Percentiles rank a stretch among this genome's conserved stretches.
Conservation (phyloP, 1,284 basidiomycete species). For the Sanghuangporus baumii region DNA sequence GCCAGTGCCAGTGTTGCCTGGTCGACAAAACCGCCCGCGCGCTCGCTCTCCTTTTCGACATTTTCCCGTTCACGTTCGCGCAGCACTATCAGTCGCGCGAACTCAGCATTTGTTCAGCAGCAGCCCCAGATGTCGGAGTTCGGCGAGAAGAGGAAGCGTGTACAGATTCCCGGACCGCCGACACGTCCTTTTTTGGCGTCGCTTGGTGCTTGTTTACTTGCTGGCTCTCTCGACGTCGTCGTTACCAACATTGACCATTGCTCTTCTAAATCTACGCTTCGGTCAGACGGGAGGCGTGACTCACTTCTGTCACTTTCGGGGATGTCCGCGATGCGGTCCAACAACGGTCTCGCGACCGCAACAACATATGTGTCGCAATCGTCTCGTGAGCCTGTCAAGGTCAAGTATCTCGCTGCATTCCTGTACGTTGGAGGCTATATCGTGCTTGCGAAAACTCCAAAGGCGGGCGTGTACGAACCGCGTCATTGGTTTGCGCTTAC, state of each 20-base stretch:
- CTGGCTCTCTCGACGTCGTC: conserved; percentile 80
- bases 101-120: conserved; percentile 11
- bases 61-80: conserved; percentile 10
- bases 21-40: conserved; percentile 4
- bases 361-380: conserved; percentile 32
- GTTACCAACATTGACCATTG: conserved; percentile 2
- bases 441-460: conserved; percentile 79
- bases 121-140: conserved; percentile 1
- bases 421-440: conserved; percentile 83
- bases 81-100: not conserved
- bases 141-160: conserved; percentile 31
- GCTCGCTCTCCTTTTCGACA: conserved; percentile 14
- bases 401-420: conserved; percentile 86
- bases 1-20: not conserved
- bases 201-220: conserved; percentile 69
- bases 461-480: conserved; percentile 77
- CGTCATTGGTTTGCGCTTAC: conserved; percentile 80
- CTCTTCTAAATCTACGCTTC: not conserved
- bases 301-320: conserved; percentile 10
- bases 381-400: conserved; percentile 44
- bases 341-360: conserved; percentile 30
- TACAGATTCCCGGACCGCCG: conserved; percentile 9
- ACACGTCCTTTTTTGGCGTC: conserved; percentile 52
- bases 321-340: conserved; percentile 54
- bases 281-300: conserved; percentile 6